Conservation (phyloP, 2,329 filamentous ascomycete genomes). For the Penicillium sp. region DNA sequence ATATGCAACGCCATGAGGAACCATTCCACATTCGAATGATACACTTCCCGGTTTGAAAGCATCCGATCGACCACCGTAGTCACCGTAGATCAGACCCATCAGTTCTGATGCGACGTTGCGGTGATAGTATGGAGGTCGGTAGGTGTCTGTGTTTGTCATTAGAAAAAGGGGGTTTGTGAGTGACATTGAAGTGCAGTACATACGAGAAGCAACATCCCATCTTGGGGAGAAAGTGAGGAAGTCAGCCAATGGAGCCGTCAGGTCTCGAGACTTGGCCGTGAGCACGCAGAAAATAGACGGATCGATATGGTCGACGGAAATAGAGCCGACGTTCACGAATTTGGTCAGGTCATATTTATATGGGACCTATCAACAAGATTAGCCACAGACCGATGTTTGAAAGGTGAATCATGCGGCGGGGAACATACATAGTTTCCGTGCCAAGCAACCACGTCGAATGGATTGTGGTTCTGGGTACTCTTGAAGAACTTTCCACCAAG, state of each 20-base stretch:
- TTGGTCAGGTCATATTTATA: constrained; percentile 46
- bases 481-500: constrained; percentile 62
- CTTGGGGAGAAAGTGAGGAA: constrained; percentile 43
- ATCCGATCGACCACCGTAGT: constrained; percentile 36
- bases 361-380: constrained; percentile 26
- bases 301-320: constrained; percentile 44
- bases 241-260: constrained; percentile 37
- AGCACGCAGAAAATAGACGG: constrained; percentile 45
- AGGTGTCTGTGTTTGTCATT: constrained; percentile 32
- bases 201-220: constrained; percentile 42
- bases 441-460: constrained; percentile 73
- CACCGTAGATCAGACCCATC: constrained; percentile 41
- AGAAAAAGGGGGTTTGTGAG: neutral
- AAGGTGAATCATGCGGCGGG: neutral
- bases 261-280: constrained; percentile 41
- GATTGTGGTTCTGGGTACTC: constrained; percentile 63
- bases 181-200: constrained; percentile 1
- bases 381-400: neutral
- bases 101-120: constrained; percentile 43
- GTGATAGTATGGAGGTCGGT: constrained; percentile 45
- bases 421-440: constrained; percentile 61
- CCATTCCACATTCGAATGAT: constrained; percentile 40
- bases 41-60: constrained; percentile 36
- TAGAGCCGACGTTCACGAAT: constrained; percentile 42
- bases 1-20: constrained; percentile 38